Evolutionary conservation across 129 eudicot species (phyloP).

Genomic region (Cynara cardunculus): DNA sequence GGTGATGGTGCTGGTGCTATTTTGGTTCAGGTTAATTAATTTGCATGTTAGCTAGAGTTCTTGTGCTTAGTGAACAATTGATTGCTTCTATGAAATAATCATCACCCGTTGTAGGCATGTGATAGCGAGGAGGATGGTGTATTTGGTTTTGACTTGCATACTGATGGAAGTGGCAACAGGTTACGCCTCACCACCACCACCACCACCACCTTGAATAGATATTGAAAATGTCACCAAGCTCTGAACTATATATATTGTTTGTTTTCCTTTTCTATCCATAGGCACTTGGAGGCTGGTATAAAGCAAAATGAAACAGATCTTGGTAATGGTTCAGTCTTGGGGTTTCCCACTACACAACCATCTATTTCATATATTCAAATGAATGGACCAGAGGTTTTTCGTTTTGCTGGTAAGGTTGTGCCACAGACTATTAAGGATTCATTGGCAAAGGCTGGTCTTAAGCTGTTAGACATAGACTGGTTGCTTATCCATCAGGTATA

Average conservation of each 20-base stretch:
- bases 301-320: conserved; percentile 30
- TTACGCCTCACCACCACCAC: conserved; percentile 14
- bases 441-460: conserved; percentile 61
- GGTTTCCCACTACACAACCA: conserved; percentile 42
- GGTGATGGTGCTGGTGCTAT: conserved; percentile 96
- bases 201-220: neutral
- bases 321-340: conserved; percentile 39
- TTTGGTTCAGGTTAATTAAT: conserved; percentile 55
- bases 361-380: conserved; percentile 58
- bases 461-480: conserved; percentile 68
- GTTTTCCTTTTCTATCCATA: conserved; percentile 5
- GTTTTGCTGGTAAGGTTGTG: conserved; percentile 66
- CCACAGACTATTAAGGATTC: conserved; percentile 67
- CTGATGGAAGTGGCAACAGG: conserved; percentile 74
- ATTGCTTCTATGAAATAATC: neutral
- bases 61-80: neutral
- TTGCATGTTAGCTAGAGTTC: neutral
- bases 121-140: conserved; percentile 70
- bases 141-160: conserved; percentile 74
- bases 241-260: neutral
- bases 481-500: conserved; percentile 75
- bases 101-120: conserved; percentile 50
- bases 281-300: conserved; percentile 54
- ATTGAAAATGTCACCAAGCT: neutral
- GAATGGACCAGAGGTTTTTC: conserved; percentile 84